phyloP scores from a whole-genome alignment of 345 rosid species.

The Hibiscus syriacus region DNA sequence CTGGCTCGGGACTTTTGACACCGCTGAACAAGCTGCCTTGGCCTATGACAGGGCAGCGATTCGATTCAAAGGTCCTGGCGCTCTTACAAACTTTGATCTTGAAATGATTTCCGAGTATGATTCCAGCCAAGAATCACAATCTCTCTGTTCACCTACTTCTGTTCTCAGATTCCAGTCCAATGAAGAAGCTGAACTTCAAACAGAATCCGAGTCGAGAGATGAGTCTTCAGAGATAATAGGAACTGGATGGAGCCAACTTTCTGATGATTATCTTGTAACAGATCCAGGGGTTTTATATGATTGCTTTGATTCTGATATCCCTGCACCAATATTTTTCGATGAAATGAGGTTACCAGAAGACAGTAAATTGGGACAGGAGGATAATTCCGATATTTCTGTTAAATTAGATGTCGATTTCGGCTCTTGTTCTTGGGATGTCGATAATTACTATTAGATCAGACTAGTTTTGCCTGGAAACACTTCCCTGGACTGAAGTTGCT shows the following conservation, averaged over 20 bases:
- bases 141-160: constrained; percentile 75
- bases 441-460: constrained; percentile 44
- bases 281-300: constrained; percentile 32
- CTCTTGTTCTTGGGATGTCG: constrained; percentile 61
- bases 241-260: constrained; percentile 7
- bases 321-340: constrained; percentile 40
- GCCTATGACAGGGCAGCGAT: constrained; percentile 69
- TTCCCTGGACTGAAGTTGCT: not conserved
- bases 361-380: constrained; percentile 12
- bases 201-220: constrained; percentile 9
- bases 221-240: not conserved
- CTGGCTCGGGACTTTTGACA: constrained; percentile 67
- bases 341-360: constrained; percentile 26
- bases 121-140: constrained; percentile 45
- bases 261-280: constrained; percentile 13
- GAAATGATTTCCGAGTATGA: constrained; percentile 35
- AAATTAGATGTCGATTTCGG: constrained; percentile 42
- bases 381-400: constrained; percentile 20
- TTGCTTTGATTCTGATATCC: constrained; percentile 25
- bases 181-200: constrained; percentile 32
- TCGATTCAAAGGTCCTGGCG: constrained; percentile 48
- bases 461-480: too few relatives aligned
- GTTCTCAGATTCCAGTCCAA: constrained; percentile 51
- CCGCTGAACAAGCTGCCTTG: constrained; percentile 76
- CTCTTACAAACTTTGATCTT: constrained; percentile 47